A percentile compares a stretch with the other conserved stretches of the same genome.
Conservation (phyloP, 1,284 basidiomycete genomes). For the Melanopsichium pennsylvanicum region DNA sequence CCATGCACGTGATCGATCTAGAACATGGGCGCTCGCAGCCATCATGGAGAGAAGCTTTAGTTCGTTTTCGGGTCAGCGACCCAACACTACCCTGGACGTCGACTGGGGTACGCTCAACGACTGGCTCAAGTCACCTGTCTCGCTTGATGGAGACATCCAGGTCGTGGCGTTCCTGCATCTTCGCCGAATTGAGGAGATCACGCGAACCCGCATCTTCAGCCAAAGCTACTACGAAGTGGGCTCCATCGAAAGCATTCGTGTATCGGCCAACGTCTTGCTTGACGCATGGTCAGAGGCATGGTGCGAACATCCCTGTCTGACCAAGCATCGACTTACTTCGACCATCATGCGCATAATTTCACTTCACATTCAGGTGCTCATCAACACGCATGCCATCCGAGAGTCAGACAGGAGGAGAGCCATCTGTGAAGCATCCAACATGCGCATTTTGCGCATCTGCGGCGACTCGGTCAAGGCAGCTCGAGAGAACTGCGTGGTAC, state of each 20-base stretch:
- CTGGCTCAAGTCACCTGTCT: constrained; percentile 43
- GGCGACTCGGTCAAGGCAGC: constrained; percentile 34
- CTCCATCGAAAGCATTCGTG: constrained; percentile 46
- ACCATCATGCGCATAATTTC: constrained; percentile 45
- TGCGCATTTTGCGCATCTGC: constrained; percentile 43
- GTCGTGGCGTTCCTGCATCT: constrained; percentile 39
- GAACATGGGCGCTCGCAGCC: constrained; percentile 42
- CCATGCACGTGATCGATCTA: constrained; percentile 40
- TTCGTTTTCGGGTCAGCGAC: constrained; percentile 43
- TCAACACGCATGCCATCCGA: constrained; percentile 46
- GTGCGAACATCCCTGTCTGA: constrained; percentile 42
- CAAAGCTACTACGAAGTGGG: constrained; percentile 49
- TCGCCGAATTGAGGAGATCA: constrained; percentile 45
- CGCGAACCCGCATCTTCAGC: constrained; percentile 43
- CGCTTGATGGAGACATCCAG: constrained; percentile 38
- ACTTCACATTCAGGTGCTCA: constrained; percentile 43
- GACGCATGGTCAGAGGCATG: constrained; percentile 42
- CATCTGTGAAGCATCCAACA: constrained; percentile 39
- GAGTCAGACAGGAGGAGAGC: constrained; percentile 35
- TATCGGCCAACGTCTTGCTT: constrained; percentile 41
- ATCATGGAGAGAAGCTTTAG: constrained; percentile 49
- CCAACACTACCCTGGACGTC: constrained; percentile 43
- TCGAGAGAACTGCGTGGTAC: constrained; percentile 27
- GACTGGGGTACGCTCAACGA: constrained; percentile 45
- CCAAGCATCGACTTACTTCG: constrained; percentile 32